Evolutionary conservation across 371 early-diverging fungal species (phyloP).

Genomic region (Batkoa obscura): DNA sequence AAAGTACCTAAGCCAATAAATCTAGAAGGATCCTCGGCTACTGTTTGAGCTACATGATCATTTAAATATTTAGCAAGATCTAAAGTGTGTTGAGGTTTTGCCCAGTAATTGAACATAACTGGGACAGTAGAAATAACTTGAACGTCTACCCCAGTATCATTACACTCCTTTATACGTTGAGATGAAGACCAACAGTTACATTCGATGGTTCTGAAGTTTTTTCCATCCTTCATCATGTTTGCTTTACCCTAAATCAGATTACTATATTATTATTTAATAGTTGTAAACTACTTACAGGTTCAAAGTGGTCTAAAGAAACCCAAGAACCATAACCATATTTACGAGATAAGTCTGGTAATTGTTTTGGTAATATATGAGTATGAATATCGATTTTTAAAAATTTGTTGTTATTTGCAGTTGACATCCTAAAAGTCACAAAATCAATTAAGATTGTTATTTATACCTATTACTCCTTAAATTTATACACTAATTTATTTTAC

Average conservation of each 20-base stretch:
- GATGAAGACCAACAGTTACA: conserved; percentile 51
- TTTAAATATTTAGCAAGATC: conserved; percentile 35
- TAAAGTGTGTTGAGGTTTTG: conserved; percentile 28
- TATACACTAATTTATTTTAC: no score
- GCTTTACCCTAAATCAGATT: conserved; percentile 23
- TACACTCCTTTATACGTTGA: conserved; percentile 27
- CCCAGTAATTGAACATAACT: conserved; percentile 47
- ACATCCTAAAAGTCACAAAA: no score
- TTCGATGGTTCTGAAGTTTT: conserved; percentile 38
- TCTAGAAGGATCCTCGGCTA: conserved; percentile 34
- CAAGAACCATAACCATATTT: conserved; percentile 43
- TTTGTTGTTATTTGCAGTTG: neutral
- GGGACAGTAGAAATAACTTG: conserved; percentile 46
- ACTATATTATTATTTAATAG: neutral
- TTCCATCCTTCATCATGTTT: conserved; percentile 46
- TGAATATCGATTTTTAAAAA: conserved; percentile 8
- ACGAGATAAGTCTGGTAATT: conserved; percentile 33
- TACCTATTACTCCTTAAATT: no score
- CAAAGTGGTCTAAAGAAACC: conserved; percentile 23
- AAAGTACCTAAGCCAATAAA: conserved; percentile 46
- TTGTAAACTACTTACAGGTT: conserved; percentile 12
- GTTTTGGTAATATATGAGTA: conserved; percentile 45
- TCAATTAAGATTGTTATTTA: no score
- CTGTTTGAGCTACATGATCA: conserved; percentile 47
- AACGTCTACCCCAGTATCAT: conserved; percentile 29